Conservation (phyloP, 225 moss, liverwort and hornwort genomes). For the Pseudoscleropodium purum region DNA sequence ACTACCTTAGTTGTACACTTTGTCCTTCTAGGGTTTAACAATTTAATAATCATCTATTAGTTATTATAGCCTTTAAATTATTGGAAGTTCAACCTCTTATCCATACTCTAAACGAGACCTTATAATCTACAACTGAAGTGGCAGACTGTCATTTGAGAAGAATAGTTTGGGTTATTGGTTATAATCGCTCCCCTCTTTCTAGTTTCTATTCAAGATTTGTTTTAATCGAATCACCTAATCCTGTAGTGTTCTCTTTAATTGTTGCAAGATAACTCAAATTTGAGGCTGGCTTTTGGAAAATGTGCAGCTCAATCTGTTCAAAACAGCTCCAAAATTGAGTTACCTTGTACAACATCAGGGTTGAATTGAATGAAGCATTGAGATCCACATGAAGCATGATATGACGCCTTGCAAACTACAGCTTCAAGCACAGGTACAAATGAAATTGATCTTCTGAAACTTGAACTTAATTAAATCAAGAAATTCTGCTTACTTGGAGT, state of each 20-base stretch:
- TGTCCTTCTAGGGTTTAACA: neutral
- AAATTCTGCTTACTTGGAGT: neutral
- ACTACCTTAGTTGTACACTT: neutral
- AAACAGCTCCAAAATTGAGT: neutral
- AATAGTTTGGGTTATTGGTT: neutral
- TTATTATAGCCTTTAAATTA: neutral
- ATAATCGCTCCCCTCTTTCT: neutral
- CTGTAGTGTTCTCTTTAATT: neutral
- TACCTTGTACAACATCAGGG: neutral
- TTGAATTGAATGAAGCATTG: neutral
- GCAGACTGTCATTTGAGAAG: neutral
- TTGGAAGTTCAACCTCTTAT: neutral
- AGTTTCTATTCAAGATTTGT: neutral
- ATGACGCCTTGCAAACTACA: neutral
- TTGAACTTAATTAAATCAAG: neutral
- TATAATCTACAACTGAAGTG: neutral
- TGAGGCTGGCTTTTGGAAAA: neutral
- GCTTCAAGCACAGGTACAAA: neutral
- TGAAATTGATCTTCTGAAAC: neutral
- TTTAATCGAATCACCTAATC: neutral
- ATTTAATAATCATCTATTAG: neutral
- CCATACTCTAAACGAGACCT: neutral
- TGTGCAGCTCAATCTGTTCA: neutral
- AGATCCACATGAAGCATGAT: too few relatives aligned
- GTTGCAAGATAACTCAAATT: neutral